Conservation (phyloP, 805 yeast genomes). For the Ascoidea tarda region DNA sequence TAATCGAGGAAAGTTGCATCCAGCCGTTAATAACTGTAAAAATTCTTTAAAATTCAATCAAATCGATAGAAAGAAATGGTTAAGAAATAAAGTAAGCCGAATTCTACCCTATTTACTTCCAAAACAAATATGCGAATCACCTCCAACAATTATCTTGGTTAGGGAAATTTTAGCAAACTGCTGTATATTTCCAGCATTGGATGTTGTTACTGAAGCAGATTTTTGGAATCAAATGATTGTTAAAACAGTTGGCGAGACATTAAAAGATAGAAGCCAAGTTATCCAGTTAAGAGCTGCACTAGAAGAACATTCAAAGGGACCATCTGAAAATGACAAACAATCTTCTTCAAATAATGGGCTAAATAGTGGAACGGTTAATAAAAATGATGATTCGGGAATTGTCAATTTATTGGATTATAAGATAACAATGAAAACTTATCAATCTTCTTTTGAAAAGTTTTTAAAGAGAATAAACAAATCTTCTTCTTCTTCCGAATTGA, state of each 20-base stretch:
- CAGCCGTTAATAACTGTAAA: slow-evolving; percentile 19
- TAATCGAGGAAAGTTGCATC: slow-evolving; percentile 42
- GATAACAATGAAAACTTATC: slow-evolving; percentile 25
- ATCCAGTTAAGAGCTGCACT: slow-evolving; percentile 55
- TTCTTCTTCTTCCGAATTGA: slow-evolving; percentile 26
- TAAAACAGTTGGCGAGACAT: slow-evolving; percentile 41
- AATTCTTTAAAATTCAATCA: slow-evolving; percentile 9
- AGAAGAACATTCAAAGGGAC: slow-evolving; percentile 39
- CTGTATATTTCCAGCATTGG: slow-evolving; percentile 35
- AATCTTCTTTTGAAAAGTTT: slow-evolving; percentile 26
- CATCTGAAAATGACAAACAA: slow-evolving; percentile 3
- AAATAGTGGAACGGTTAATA: background rate
- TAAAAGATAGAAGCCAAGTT: slow-evolving; percentile 66
- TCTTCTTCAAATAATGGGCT: background rate
- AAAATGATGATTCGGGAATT: background rate
- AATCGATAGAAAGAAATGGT: slow-evolving; percentile 31
- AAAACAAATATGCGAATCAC: slow-evolving; percentile 25
- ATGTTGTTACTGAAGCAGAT: slow-evolving; percentile 55
- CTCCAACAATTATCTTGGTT: slow-evolving; percentile 32
- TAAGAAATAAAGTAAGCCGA: slow-evolving; percentile 26
- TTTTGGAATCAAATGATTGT: slow-evolving; percentile 59
- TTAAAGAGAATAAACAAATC: slow-evolving; percentile 20
- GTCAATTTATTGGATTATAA: slow-evolving; percentile 16
- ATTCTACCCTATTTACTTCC: slow-evolving; percentile 39
- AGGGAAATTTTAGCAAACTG: slow-evolving; percentile 51